phyloP scores from a whole-genome alignment of 148 eudicot genomes.

The Tetragonia tetragonoides region DNA sequence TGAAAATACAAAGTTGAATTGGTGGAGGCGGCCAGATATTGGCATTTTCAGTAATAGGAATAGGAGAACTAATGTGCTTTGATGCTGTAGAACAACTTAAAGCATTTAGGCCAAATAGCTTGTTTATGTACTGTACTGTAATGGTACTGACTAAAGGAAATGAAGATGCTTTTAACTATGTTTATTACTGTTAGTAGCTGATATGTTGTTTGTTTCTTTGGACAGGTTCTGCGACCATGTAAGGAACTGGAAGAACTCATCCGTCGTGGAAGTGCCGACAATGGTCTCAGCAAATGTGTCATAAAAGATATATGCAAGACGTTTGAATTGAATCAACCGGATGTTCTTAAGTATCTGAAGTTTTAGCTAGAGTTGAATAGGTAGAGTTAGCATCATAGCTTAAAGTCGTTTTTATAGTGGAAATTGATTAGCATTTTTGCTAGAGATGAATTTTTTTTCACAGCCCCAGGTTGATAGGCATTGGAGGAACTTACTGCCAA shows the following conservation, averaged over 20 bases:
- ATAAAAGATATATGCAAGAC: conserved; percentile 62
- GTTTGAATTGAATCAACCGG: conserved; percentile 55
- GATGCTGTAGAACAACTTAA: no score
- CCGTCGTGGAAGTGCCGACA: conserved; percentile 30
- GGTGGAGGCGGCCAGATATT: no score
- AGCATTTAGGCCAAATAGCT: no score
- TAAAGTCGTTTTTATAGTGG: not conserved
- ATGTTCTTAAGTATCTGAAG: conserved; percentile 62
- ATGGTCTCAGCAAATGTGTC: conserved; percentile 51
- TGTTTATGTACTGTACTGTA: no score
- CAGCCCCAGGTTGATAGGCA: conserved; percentile 3
- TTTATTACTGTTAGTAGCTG: not conserved
- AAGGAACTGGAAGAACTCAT: conserved; percentile 66
- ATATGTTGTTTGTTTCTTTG: not conserved
- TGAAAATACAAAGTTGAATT: no score
- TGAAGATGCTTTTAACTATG: no score
- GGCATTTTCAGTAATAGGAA: no score
- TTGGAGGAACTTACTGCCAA: not conserved
- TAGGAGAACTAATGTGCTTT: no score
- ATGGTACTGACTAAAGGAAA: no score
- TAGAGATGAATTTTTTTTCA: not conserved
- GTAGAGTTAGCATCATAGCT: conserved; percentile 10
- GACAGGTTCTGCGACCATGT: conserved; percentile 68
- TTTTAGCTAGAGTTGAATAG: conserved; percentile 9
- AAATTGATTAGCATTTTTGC: conserved; percentile 6